Evolutionary conservation across 768 basidiomycete species (phyloP).

Genomic region (Boletus rubescentipes): DNA sequence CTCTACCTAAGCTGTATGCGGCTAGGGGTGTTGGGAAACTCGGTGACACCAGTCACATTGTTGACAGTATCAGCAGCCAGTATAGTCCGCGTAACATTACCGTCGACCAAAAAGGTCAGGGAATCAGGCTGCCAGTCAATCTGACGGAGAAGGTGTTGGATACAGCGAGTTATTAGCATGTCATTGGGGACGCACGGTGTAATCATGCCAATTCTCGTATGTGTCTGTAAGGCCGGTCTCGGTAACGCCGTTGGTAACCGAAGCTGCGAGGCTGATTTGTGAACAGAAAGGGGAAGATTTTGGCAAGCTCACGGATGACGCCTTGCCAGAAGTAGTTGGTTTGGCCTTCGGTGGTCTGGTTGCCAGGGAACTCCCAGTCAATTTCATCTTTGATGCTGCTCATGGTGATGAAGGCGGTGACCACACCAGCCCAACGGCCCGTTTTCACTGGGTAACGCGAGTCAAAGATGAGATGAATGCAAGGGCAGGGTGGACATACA

Average conservation of each 20-base stretch:
- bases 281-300: neutral
- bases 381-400: conserved; percentile 82
- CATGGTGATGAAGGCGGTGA: conserved; percentile 87
- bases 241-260: conserved; percentile 48
- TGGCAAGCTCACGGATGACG: conserved; percentile 50
- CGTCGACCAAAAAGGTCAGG: conserved; percentile 69
- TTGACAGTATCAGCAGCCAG: conserved; percentile 57
- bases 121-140: conserved; percentile 77
- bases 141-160: conserved; percentile 34
- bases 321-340: conserved; percentile 84
- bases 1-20: conserved; percentile 75
- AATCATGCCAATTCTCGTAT: conserved; percentile 71
- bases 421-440: conserved; percentile 75
- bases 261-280: conserved; percentile 31
- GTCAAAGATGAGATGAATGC: neutral
- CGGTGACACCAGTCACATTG: conserved; percentile 47
- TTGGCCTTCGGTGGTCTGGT: conserved; percentile 61
- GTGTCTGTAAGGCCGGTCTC: conserved; percentile 58
- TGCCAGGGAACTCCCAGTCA: conserved; percentile 84
- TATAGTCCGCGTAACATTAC: conserved; percentile 66
- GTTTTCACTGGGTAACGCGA: conserved; percentile 58
- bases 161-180: neutral
- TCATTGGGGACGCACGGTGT: conserved; percentile 49
- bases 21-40: conserved; percentile 77
- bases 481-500: conserved; percentile 34